A percentile compares a stretch with the other conserved stretches of the same genome.
These are phyloP conservation scores for Colletotrichum phormii DNA, from an alignment of 2,329 filamentous ascomycete species.

Conservation along the genomic window DNA sequence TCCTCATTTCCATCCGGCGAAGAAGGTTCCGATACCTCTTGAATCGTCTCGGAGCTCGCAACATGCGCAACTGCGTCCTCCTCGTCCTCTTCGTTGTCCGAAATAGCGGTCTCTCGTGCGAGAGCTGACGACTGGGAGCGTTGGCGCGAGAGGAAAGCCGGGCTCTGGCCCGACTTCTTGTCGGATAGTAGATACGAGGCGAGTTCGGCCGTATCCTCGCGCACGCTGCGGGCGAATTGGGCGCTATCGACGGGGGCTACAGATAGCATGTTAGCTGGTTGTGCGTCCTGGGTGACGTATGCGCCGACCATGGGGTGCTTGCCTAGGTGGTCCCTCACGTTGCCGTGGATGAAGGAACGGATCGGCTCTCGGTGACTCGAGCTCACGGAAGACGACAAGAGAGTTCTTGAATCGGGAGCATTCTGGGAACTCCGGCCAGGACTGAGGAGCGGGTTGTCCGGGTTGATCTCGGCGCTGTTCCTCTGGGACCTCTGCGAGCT, in stretches of 20 bases:
- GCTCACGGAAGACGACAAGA: constrained; percentile 52
- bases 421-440: constrained; percentile 34
- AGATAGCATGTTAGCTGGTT: neutral
- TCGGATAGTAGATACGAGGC: constrained; percentile 84
- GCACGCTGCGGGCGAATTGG: constrained; percentile 81
- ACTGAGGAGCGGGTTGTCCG: constrained; percentile 39
- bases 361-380: constrained; percentile 71
- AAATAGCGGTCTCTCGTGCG: constrained; percentile 40
- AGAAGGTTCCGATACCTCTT: constrained; percentile 70
- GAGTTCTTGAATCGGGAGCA: constrained; percentile 44
- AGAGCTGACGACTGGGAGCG: constrained; percentile 49
- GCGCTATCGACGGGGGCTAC: constrained; percentile 71
- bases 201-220: constrained; percentile 88
- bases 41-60: constrained; percentile 62
- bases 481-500: constrained; percentile 37
- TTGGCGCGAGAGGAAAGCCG: constrained; percentile 57
- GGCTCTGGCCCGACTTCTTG: constrained; percentile 57
- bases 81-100: constrained; percentile 43
- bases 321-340: constrained; percentile 71
- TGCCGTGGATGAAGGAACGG: constrained; percentile 77
- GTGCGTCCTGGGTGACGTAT: neutral
- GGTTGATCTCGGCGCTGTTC: constrained; percentile 39
- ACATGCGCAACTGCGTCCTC: constrained; percentile 32
- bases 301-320: constrained; percentile 41
- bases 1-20: constrained; percentile 54